Evolutionary conservation across 371 early-diverging fungal species (phyloP), one percentile per base, ranked within the genome.

Genomic region (Mucor lusitanicus): DNA sequence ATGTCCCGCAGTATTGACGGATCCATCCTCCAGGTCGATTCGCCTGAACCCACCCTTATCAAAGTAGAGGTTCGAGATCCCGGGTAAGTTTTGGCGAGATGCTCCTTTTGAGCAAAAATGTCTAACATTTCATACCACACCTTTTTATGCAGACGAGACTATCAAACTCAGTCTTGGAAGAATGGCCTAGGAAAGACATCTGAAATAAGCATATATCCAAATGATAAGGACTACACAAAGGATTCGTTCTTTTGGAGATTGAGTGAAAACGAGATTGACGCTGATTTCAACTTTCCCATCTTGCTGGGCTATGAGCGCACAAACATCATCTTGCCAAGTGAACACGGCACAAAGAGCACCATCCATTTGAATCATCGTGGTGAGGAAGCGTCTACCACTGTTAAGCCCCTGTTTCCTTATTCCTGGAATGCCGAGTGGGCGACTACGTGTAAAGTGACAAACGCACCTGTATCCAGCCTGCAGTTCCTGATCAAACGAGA

Each of bases 241-340:
- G 90, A 89, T 42, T 61, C 77, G 0, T 91, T 91, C 71, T 70
- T 87, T 57, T 91, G 91, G 91, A 77, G 90, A 30, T 66, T 91
- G 8, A 82, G 84, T 37, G 60, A 76, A 25, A 80, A 86, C 27
- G 77, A 76, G 48, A 79, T 91, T 28, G 68, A 78, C 19, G 87
- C 82, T 25, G 77, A 87, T 28, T 89, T 87, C 67, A 83, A 85
- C 39, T 86, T 89, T 73, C 83, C 88, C 1, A 72, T 90, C 19
- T 85, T 85, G 48, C 87, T 90, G 17, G 88, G 85, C 11, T 90
- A 90, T 77, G 87, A 89, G 61, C 84, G 85, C 50, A 83, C 85
- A 27, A 76, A 72, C 25, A 69, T 81, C 15, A 73, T 81, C 12
- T 50, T 79, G 17, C 81, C 79, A 6, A 76, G 62, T 15, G 37